Conservation (phyloP, 179 eudicot species). For the Patellifolia procumbens region DNA sequence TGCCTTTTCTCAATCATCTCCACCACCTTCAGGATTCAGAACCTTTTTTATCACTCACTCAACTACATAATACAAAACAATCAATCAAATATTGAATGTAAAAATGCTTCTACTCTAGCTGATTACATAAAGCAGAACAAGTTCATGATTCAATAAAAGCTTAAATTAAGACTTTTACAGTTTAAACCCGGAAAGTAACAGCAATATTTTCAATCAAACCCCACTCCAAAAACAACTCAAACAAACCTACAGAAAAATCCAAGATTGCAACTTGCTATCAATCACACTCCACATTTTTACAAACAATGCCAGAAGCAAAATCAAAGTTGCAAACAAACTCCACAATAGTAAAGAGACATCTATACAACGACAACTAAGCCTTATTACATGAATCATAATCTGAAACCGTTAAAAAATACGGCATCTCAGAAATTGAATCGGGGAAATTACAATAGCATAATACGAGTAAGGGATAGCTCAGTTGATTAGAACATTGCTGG, state of each 20-base stretch:
- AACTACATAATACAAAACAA: conserved; percentile 20
- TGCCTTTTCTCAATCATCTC: conserved; percentile 61
- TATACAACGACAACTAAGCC: no score
- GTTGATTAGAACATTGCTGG: no score
- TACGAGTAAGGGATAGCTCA: no score
- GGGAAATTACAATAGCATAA: neutral
- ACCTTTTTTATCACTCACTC: conserved; percentile 20
- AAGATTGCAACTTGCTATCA: conserved; percentile 30
- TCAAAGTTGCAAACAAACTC: conserved; percentile 11
- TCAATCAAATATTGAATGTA: conserved; percentile 13
- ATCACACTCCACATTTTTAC: conserved; percentile 36
- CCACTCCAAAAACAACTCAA: conserved; percentile 28
- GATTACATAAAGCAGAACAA: neutral
- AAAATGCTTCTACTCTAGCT: neutral
- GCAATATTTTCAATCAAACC: conserved; percentile 22
- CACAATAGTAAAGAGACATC: no score
- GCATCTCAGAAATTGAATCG: conserved; percentile 10
- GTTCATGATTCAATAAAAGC: conserved; percentile 1
- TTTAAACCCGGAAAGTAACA: conserved; percentile 35
- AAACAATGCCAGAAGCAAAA: neutral
- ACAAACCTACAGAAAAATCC: conserved; percentile 27
- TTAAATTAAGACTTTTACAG: conserved; percentile 15
- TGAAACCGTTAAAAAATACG: neutral
- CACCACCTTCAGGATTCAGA: conserved; percentile 11
- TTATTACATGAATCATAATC: no score